Evolutionary conservation across 75 land plant genomes (phyloP).

Genomic region (Gnetum montanum): DNA sequence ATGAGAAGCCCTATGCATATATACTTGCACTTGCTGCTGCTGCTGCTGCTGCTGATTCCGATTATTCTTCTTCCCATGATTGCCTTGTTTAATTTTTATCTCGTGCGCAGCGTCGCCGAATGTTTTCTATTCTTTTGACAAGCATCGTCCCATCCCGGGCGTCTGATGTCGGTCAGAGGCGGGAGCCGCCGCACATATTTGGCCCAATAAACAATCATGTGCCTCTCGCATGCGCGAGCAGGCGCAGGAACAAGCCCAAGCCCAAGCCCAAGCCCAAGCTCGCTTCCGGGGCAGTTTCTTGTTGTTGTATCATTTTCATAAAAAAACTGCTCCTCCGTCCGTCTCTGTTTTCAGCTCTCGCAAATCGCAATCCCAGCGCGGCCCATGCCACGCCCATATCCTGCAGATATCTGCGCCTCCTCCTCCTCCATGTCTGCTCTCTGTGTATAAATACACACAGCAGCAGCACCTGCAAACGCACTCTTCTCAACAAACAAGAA

Average conservation of each 20-base stretch:
- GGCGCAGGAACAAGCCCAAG: background rate
- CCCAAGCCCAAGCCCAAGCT: too few relatives aligned
- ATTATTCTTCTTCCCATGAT: constrained; percentile 2
- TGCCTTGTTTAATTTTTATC: background rate
- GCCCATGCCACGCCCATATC: too few relatives aligned
- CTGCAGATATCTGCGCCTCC: too few relatives aligned
- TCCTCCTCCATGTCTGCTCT: too few relatives aligned
- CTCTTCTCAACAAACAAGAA: too few relatives aligned
- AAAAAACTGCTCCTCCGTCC: background rate
- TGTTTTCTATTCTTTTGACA: background rate
- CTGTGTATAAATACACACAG: too few relatives aligned
- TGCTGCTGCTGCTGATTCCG: constrained; percentile 3
- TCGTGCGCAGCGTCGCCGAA: background rate
- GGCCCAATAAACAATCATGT: background rate
- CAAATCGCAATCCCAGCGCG: too few relatives aligned
- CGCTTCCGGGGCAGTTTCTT: background rate
- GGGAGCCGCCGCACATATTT: background rate
- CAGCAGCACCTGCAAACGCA: too few relatives aligned
- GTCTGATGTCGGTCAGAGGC: background rate
- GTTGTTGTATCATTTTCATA: background rate
- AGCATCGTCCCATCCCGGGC: background rate
- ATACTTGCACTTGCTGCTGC: background rate
- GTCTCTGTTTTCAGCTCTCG: too few relatives aligned
- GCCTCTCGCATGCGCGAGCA: background rate
- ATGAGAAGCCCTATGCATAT: too few relatives aligned